Conservation (phyloP, 2,329 filamentous ascomycete genomes). For the Venturia nashicola region DNA sequence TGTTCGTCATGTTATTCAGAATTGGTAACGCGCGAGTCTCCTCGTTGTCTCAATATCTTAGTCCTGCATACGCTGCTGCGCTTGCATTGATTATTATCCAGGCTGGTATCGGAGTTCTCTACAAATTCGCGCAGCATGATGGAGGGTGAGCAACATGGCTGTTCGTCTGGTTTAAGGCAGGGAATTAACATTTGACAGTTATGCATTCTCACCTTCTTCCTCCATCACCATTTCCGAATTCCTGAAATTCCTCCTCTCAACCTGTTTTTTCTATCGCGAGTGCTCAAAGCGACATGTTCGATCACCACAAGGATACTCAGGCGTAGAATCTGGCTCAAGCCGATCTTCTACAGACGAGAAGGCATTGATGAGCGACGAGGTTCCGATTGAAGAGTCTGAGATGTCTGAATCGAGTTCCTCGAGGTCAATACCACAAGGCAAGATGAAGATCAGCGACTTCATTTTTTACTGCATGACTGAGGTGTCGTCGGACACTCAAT, state of each 20-base stretch:
- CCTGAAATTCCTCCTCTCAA: conserved; percentile 21
- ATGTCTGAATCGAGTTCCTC: neutral
- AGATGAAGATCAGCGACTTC: neutral
- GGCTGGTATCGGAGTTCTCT: conserved; percentile 24
- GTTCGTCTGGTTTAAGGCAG: neutral
- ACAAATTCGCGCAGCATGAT: conserved; percentile 19
- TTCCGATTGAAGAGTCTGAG: neutral
- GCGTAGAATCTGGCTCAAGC: neutral
- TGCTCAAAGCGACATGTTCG: conserved; percentile 11
- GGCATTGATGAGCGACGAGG: neutral
- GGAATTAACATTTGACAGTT: conserved; percentile 14
- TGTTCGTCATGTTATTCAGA: neutral
- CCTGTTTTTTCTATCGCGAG: conserved; percentile 19
- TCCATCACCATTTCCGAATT: conserved; percentile 23
- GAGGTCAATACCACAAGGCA: neutral
- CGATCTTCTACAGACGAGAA: neutral
- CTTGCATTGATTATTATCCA: conserved; percentile 23
- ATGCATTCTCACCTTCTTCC: conserved; percentile 20
- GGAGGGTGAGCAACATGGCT: neutral
- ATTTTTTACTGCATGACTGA: conserved; percentile 10
- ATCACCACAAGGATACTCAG: conserved; percentile 8
- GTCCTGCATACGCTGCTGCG: conserved; percentile 15
- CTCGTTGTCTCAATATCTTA: neutral
- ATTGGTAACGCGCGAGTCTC: neutral
- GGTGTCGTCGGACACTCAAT: conserved; percentile 19